Conservation (phyloP, 345 rosid species). For the Brassica rapa region DNA sequence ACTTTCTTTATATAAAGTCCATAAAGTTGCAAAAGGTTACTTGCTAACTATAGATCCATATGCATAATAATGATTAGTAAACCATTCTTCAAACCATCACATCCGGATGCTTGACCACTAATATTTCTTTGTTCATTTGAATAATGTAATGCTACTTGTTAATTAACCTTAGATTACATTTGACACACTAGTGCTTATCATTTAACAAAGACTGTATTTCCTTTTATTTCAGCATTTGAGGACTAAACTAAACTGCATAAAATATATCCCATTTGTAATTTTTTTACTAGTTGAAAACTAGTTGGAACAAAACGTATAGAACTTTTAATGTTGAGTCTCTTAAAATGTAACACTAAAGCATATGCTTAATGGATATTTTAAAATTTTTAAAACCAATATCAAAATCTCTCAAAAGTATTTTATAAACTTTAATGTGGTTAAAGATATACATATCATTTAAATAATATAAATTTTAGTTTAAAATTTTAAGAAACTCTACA, state of each 20-base stretch:
- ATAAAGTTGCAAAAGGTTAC: conserved; percentile 24
- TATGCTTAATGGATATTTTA: neutral
- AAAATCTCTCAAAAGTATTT: neutral
- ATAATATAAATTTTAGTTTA: neutral
- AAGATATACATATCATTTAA: neutral
- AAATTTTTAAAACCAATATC: neutral
- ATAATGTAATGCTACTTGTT: conserved; percentile 5
- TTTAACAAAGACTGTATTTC: neutral
- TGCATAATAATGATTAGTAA: conserved; percentile 14
- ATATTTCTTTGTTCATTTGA: neutral
- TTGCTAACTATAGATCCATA: conserved; percentile 24
- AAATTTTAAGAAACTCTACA: neutral
- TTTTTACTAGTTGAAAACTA: neutral
- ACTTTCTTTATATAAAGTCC: conserved; percentile 23
- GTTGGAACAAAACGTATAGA: neutral
- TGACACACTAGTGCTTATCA: neutral
- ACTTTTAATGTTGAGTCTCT: neutral
- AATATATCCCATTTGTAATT: neutral
- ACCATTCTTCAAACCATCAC: conserved; percentile 34
- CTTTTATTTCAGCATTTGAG: neutral
- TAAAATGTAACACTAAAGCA: neutral
- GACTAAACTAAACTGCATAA: neutral
- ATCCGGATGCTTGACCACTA: conserved; percentile 33
- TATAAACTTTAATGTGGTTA: neutral
- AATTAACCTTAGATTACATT: neutral